These are phyloP conservation scores for Ichthyophthirius multifiliis DNA, from an alignment of 169 alveolate species.

Conservation along the genomic window DNA sequence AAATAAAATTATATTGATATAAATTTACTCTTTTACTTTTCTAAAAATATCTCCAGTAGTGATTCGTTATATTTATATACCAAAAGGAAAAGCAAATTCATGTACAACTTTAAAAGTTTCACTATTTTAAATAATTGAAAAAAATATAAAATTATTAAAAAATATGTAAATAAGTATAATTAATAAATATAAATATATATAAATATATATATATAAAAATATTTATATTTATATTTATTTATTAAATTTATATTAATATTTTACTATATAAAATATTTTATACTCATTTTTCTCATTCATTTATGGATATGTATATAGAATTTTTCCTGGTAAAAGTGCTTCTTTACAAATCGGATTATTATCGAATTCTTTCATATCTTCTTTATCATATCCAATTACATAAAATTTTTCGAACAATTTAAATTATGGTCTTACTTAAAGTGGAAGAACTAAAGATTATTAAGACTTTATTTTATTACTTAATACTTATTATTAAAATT, in stretches of 20 bases:
- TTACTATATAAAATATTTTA: neutral
- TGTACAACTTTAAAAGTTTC: neutral
- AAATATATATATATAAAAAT: neutral
- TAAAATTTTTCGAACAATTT: neutral
- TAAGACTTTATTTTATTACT: too few species aligned
- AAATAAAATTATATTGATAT: neutral
- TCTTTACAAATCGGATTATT: neutral
- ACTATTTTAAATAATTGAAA: too few species aligned
- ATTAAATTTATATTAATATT: neutral
- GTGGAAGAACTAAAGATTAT: too few species aligned
- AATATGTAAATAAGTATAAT: too few species aligned
- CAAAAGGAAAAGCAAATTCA: neutral
- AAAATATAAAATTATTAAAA: too few species aligned
- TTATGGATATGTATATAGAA: neutral
- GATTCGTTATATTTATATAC: neutral
- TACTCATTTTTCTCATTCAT: too few species aligned
- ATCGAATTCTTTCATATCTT: constrained; percentile 4
- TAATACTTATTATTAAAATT: too few species aligned
- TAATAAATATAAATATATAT: too few species aligned
- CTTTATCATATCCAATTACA: neutral
- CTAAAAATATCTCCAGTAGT: neutral
- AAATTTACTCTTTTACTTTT: neutral
- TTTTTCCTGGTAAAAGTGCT: constrained; percentile 1
- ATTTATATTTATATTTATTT: neutral
- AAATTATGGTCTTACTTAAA: too few species aligned